These are phyloP conservation scores for Babesia ovata DNA, from an alignment of 169 alveolate genomes.

Conservation along the genomic window DNA sequence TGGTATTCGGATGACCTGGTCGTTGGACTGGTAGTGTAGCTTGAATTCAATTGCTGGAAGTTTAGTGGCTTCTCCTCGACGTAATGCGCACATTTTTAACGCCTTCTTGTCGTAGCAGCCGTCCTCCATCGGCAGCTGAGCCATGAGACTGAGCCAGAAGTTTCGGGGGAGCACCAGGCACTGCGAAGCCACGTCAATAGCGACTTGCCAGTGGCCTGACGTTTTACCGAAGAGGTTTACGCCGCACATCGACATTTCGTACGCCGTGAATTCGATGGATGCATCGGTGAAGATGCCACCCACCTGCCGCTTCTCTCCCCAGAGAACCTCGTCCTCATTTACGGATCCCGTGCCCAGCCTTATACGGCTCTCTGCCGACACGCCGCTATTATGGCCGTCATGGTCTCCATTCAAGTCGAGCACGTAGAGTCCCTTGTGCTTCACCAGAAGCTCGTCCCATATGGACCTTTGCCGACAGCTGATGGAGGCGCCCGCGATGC, in stretches of 20 bases:
- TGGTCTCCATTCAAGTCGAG: conserved; percentile 47
- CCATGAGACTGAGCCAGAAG: conserved; percentile 79
- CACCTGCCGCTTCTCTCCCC: conserved; percentile 77
- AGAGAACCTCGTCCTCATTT: conserved; percentile 33
- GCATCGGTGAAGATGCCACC: conserved; percentile 79
- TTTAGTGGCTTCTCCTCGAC: conserved; percentile 10
- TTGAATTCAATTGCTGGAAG: conserved; percentile 67
- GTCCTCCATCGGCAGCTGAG: conserved; percentile 71
- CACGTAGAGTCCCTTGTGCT: conserved; percentile 39
- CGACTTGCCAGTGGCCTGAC: conserved; percentile 75
- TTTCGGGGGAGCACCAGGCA: conserved; percentile 75
- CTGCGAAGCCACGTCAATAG: conserved; percentile 65
- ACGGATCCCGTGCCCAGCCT: conserved; percentile 20
- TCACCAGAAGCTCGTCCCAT: conserved; percentile 32
- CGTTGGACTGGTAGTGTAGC: conserved; percentile 13
- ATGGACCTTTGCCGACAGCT: conserved; percentile 39
- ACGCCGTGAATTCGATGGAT: conserved; percentile 68
- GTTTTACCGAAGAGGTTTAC: conserved; percentile 72
- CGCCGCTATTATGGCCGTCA: neutral
- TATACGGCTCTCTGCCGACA: neutral
- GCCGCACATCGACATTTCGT: conserved; percentile 71
- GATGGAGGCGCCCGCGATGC: conserved; percentile 36
- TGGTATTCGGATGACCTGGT: conserved; percentile 31
- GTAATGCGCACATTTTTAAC: conserved; percentile 58
- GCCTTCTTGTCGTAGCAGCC: conserved; percentile 60